Evolutionary conservation across 352 stramenopile genomes (phyloP).

Genomic region (Phytophthora pluvialis): DNA sequence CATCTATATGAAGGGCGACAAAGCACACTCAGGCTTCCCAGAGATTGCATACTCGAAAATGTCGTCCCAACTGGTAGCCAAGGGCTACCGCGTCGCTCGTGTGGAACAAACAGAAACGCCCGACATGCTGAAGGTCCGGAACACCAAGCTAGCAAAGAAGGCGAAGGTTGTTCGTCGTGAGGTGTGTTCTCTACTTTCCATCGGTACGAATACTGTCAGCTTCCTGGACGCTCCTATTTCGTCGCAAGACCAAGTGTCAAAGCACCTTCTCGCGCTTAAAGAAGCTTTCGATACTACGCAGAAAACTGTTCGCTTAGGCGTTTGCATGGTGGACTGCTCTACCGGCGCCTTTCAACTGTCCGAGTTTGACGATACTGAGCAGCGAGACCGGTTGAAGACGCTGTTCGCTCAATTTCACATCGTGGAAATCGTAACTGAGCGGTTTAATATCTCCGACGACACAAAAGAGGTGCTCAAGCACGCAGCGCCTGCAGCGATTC

Average conservation of each 20-base stretch:
- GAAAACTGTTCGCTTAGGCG: conserved; percentile 86
- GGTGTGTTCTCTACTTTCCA: conserved; percentile 96
- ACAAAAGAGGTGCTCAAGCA: conserved; percentile 84
- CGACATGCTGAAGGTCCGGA: conserved; percentile 95
- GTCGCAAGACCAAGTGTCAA: conserved; percentile 55
- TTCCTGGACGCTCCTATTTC: conserved; percentile 91
- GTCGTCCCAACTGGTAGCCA: conserved; percentile 93
- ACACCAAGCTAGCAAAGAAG: conserved; percentile 76
- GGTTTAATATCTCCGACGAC: conserved; percentile 62
- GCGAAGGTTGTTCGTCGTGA: conserved; percentile 93
- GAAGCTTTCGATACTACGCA: conserved; percentile 63
- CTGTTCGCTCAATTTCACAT: conserved; percentile 91
- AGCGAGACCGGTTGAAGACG: conserved; percentile 96
- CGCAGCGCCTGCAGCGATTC: conserved; percentile 60
- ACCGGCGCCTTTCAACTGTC: conserved; percentile 94
- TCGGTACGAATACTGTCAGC: conserved; percentile 96
- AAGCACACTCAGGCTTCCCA: conserved; percentile 98
- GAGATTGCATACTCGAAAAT: conserved; percentile 98
- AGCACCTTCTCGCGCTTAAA: conserved; percentile 75
- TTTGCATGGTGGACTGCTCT: conserved; percentile 95
- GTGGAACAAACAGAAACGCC: conserved; percentile 99
- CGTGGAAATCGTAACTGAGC: conserved; percentile 87
- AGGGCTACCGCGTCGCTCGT: conserved; percentile 97
- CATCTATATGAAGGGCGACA: conserved; percentile 99
- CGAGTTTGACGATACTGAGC: conserved; percentile 97